These are phyloP conservation scores for Erodium maritimum DNA, from an alignment of 345 rosid species.

Conservation along the genomic window DNA sequence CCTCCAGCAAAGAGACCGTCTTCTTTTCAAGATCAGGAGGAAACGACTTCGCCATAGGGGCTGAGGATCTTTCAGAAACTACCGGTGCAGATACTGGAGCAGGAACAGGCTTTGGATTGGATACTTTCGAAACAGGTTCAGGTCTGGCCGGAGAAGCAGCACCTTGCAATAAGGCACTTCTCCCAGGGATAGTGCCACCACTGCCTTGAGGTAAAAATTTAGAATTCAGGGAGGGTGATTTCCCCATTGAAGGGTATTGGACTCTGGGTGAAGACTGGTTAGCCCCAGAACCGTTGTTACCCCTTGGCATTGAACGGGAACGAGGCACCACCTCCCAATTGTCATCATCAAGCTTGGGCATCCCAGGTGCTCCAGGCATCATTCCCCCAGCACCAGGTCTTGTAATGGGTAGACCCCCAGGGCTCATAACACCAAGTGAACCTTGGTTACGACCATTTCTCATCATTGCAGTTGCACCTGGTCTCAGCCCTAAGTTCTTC, in stretches of 20 bases:
- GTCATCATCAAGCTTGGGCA: constrained; percentile 62
- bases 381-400: constrained; percentile 87
- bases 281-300: constrained; percentile 36
- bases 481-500: constrained; percentile 75
- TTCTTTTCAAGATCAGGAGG: constrained; percentile 44
- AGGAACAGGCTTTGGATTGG: neutral
- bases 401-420: constrained; percentile 28
- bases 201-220: constrained; percentile 76
- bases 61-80: constrained; percentile 18
- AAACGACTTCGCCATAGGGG: constrained; percentile 22
- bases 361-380: constrained; percentile 99
- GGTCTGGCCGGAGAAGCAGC: constrained; percentile 18
- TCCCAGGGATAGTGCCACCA: constrained; percentile 50
- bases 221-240: constrained; percentile 43
- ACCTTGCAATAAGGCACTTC: constrained; percentile 68
- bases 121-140: neutral
- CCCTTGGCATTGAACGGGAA: constrained; percentile 61
- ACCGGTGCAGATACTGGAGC: constrained; percentile 13
- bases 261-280: constrained; percentile 28
- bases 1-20: constrained; percentile 57
- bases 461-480: constrained; percentile 82
- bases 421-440: constrained; percentile 36
- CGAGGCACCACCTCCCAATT: constrained; percentile 77
- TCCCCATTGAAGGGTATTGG: constrained; percentile 33
- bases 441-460: constrained; percentile 50